These are phyloP conservation scores for Nepenthes gracilis DNA, from an alignment of 148 eudicot genomes.

Conservation along the genomic window DNA sequence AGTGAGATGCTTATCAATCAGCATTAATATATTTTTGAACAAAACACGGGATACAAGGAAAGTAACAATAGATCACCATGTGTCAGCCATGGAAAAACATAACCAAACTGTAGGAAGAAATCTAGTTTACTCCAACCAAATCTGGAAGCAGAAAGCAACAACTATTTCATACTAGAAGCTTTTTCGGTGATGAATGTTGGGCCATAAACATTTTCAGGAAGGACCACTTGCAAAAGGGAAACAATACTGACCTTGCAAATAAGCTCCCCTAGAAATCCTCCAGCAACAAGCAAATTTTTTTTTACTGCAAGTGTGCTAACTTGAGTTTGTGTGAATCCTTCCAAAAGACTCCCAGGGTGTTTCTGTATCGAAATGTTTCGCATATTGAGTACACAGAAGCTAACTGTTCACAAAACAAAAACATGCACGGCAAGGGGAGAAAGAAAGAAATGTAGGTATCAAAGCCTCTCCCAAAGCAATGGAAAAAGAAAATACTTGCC, in stretches of 20 bases:
- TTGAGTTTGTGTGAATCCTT: constrained; percentile 76
- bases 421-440: not conserved
- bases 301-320: constrained; percentile 90
- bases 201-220: not conserved
- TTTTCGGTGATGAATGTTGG: not conserved
- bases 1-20: no score
- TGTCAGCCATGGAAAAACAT: no score
- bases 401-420: not conserved
- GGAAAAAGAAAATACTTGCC: constrained; percentile 22
- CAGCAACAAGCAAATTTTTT: constrained; percentile 74
- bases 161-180: not conserved
- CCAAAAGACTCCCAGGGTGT: constrained; percentile 82
- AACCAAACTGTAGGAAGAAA: no score
- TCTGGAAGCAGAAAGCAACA: not conserved
- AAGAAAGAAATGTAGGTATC: not conserved
- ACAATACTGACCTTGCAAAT: constrained; percentile 63
- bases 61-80: no score
- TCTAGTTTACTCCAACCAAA: no score
- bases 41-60: no score
- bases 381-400: not conserved
- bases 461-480: not conserved
- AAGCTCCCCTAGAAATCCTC: constrained; percentile 89
- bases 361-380: constrained; percentile 23
- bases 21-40: no score
- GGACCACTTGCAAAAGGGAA: not conserved